Percentiles rank a stretch among this genome's conserved stretches.
Evolutionary conservation across 352 stramenopile genomes (phyloP).

Genomic region (Thalassiosira pacifica): DNA sequence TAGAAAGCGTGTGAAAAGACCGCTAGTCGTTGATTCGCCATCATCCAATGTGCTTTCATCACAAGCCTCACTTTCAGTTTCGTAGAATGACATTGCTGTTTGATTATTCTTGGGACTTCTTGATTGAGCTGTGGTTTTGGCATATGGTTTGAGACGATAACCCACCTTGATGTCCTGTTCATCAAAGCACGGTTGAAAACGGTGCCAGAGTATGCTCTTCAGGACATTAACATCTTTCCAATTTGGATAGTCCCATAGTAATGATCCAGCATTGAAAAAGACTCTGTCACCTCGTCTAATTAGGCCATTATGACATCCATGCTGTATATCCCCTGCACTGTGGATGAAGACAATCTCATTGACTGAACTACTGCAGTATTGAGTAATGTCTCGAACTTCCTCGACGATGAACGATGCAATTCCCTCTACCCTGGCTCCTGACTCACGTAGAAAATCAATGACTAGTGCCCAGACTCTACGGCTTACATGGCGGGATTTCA

Average conservation of each 20-base stretch:
- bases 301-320: slow-evolving; percentile 73
- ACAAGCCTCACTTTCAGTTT: slow-evolving; percentile 63
- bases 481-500: slow-evolving; percentile 86
- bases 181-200: slow-evolving; percentile 75
- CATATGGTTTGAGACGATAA: slow-evolving; percentile 75
- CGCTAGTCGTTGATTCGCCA: slow-evolving; percentile 50
- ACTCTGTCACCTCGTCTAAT: slow-evolving; percentile 79
- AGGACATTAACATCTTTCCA: slow-evolving; percentile 49
- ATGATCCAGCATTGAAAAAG: slow-evolving; percentile 85
- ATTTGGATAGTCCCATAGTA: slow-evolving; percentile 77
- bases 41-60: slow-evolving; percentile 62
- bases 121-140: slow-evolving; percentile 26
- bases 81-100: slow-evolving; percentile 27
- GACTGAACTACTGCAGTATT: slow-evolving; percentile 66
- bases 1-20: slow-evolving; percentile 60
- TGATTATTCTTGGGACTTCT: slow-evolving; percentile 10
- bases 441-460: slow-evolving; percentile 74
- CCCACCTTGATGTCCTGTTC: slow-evolving; percentile 63
- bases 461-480: slow-evolving; percentile 78
- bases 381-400: slow-evolving; percentile 80
- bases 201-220: slow-evolving; percentile 60
- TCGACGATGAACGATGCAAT: slow-evolving; percentile 82
- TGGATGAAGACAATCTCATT: slow-evolving; percentile 85
- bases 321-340: slow-evolving; percentile 81
- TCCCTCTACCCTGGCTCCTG: slow-evolving; percentile 76